Evolutionary conservation across 805 yeast genomes (phyloP), one percentile per base, ranked within the genome.

Genomic region (Yarrowia deformans): DNA sequence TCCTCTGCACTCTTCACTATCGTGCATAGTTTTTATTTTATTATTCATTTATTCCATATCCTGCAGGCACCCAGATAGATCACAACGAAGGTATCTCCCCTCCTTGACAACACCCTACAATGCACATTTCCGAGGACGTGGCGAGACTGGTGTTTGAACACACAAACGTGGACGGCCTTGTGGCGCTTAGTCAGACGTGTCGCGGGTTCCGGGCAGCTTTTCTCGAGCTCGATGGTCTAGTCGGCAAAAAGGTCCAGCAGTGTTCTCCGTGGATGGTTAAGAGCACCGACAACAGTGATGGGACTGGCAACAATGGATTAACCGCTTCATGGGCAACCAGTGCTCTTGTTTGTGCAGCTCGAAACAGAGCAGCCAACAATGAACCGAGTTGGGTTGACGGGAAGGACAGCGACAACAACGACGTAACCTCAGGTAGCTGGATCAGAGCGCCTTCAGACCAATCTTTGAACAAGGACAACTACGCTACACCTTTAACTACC

Each of bases 41-140:
- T 23, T 23, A 23, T 23, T 23, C n/a, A n/a, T n/a, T n/a, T n/a
- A n/a, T n/a, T n/a, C n/a, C n/a, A n/a, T n/a, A n/a, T 23, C 29
- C 2, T 23, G 29, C 29, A 23, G 29, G 29, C 29, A 23, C 29
- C 3, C 29, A 23, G 29, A 23, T 23, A 23, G 29, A 23, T 23
- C 29, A 23, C 37, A 34, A 34, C 37, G 6, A 8, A 7, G 6
- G 8, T 9, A 34, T 9, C 40, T 9, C n/a, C n/a, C n/a, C n/a
- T n/a, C n/a, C n/a, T n/a, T n/a, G n/a, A 10, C 40, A 39, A n/a
- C 7, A 23, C 52, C 8, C 6, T 23, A 32, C 39, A 16, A 50
- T 50, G 55, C 39, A 50, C 55, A 50, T 50, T n/a, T 16, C 55
- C 8, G 40, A 34, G n/a, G 55, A 50, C 40, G 40, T 50, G 18